These are phyloP conservation scores for Pinus tabuliformis DNA, from an alignment of 75 land plant genomes.

Conservation along the genomic window DNA sequence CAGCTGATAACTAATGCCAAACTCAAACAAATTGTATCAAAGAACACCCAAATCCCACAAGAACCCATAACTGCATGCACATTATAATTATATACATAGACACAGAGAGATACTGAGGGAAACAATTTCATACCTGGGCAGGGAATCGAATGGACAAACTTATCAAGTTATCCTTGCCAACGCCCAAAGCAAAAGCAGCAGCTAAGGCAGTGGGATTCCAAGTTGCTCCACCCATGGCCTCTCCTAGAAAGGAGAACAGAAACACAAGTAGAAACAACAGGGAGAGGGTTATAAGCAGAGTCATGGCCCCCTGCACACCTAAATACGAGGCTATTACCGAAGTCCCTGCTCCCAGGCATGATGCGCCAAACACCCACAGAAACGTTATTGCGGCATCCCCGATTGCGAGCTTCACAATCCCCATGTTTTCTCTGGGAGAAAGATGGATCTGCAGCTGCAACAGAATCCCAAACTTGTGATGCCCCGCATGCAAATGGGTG, in stretches of 20 bases:
- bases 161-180: conserved; percentile 37
- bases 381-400: conserved; percentile 66
- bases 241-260: conserved; percentile 42
- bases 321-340: conserved; percentile 32
- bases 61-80: not conserved
- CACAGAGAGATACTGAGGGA: not conserved
- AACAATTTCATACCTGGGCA: conserved; percentile 51
- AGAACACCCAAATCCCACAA: not conserved
- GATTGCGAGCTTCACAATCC: conserved; percentile 44
- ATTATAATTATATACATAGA: not conserved
- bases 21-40: not conserved
- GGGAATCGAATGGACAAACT: conserved; percentile 70
- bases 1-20: too few relatives aligned
- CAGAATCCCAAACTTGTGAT: not conserved
- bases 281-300: conserved; percentile 27
- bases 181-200: conserved; percentile 61
- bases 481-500: too few relatives aligned
- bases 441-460: too few relatives aligned
- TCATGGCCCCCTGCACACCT: conserved; percentile 10
- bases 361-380: conserved; percentile 67
- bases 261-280: conserved; percentile 41
- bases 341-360: conserved; percentile 56
- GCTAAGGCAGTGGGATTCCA: conserved; percentile 75
- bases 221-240: conserved; percentile 66
- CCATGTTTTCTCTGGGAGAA: conserved; percentile 21